A percentile compares a stretch with the other conserved stretches of the same genome.
Evolutionary conservation across 441 rosid species (phyloP).

Genomic region (Geranium incanum): DNA sequence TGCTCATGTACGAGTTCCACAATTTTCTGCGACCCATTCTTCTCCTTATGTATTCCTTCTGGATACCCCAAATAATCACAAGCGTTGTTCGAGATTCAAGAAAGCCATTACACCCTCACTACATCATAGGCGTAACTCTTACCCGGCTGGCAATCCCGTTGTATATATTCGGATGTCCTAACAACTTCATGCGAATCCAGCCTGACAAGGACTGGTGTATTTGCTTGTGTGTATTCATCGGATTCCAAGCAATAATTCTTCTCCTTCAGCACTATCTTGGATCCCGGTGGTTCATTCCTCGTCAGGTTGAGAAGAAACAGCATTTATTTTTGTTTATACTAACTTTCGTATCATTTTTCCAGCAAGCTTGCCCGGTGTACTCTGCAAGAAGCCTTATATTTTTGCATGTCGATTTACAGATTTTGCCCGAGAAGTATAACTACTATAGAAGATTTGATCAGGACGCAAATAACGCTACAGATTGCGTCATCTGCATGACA

Average conservation of each 20-base stretch:
- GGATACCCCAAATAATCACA: conserved; percentile 88
- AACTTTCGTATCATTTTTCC: background rate
- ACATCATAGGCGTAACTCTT: conserved; percentile 76
- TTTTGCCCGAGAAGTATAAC: conserved; percentile 90
- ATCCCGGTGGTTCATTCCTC: conserved; percentile 93
- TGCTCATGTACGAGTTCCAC: conserved; percentile 89
- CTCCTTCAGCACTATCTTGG: conserved; percentile 94
- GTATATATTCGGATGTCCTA: conserved; percentile 88
- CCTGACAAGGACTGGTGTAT: conserved; percentile 79
- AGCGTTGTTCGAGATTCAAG: conserved; percentile 84
- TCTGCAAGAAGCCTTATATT: conserved; percentile 17
- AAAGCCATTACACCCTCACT: conserved; percentile 91
- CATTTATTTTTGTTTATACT: background rate
- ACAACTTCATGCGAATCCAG: conserved; percentile 88
- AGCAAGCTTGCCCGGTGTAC: too few relatives aligned
- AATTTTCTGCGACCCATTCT: conserved; percentile 68
- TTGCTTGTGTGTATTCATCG: conserved; percentile 50
- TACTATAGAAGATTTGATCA: conserved; percentile 64
- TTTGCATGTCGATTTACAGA: conserved; percentile 37
- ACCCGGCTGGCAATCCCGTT: conserved; percentile 82
- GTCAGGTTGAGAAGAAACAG: conserved; percentile 46
- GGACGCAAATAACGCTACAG: conserved; percentile 44
- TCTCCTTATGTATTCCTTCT: conserved; percentile 80
- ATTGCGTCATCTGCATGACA: conserved; percentile 97
- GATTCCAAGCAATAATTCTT: conserved; percentile 78